Evolutionary conservation across 2,329 filamentous ascomycete species (phyloP).

Genomic region (Rhinocladiella similis): DNA sequence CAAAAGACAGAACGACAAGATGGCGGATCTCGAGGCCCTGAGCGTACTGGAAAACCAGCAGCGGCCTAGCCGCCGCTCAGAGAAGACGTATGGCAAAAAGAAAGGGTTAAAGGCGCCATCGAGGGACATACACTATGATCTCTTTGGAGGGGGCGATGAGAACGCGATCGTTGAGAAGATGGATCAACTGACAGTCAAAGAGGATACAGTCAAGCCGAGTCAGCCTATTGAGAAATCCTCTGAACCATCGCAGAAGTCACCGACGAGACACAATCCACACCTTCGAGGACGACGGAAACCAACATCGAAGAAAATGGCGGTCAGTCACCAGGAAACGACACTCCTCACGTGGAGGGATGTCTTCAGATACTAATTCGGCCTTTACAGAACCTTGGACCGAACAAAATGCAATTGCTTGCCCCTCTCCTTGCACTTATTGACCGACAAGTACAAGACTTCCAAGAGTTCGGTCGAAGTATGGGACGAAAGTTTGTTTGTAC

Average conservation of each 20-base stretch:
- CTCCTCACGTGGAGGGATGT: background rate
- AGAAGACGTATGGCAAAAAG: conserved; percentile 30
- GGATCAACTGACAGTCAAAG: conserved; percentile 18
- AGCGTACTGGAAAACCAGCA: conserved; percentile 23
- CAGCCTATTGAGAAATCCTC: background rate
- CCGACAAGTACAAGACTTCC: conserved; percentile 23
- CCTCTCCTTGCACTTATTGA: conserved; percentile 24
- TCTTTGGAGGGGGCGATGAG: conserved; percentile 24
- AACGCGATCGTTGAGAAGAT: conserved; percentile 22
- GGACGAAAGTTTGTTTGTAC: conserved; percentile 47
- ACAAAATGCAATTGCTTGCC: conserved; percentile 11
- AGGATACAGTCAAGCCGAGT: conserved; percentile 8
- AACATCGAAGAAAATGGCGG: conserved; percentile 21
- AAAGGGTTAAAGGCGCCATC: conserved; percentile 14
- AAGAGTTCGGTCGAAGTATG: conserved; percentile 22
- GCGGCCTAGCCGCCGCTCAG: conserved; percentile 15
- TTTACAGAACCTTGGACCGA: conserved; percentile 8
- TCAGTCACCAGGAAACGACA: conserved; percentile 3
- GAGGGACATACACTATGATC: conserved; percentile 22
- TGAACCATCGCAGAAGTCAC: background rate
- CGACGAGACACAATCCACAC: conserved; percentile 11
- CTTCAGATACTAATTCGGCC: background rate
- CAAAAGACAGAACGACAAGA: conserved; percentile 3
- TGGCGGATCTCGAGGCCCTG: conserved; percentile 19
- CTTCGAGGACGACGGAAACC: conserved; percentile 20